phyloP scores from a whole-genome alignment of 2,329 filamentous ascomycete species.

The Cladophialophora yegresii region DNA sequence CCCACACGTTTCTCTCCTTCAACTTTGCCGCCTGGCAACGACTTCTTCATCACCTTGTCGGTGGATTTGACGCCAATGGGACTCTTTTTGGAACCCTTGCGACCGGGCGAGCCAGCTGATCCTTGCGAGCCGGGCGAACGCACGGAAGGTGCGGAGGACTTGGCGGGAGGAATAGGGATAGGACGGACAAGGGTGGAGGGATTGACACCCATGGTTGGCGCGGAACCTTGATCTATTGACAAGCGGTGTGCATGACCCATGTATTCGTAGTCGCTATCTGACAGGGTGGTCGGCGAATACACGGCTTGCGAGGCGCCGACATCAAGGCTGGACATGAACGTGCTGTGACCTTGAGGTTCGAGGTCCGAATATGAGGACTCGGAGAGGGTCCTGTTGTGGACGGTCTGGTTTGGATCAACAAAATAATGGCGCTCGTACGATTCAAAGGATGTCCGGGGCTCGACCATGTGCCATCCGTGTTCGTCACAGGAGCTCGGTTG shows the following conservation, averaged over 20 bases:
- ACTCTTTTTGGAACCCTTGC: slow-evolving; percentile 70
- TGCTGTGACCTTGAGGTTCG: slow-evolving; percentile 59
- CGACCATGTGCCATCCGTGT: slow-evolving; percentile 82
- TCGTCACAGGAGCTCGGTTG: slow-evolving; percentile 77
- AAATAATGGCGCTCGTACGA: slow-evolving; percentile 67
- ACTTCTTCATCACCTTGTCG: slow-evolving; percentile 81
- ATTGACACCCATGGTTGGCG: slow-evolving; percentile 58
- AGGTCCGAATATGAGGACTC: slow-evolving; percentile 79
- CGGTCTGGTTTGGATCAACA: slow-evolving; percentile 87
- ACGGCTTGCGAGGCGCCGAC: slow-evolving; percentile 75
- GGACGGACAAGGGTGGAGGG: slow-evolving; percentile 68
- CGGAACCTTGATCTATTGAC: slow-evolving; percentile 46
- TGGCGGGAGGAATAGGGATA: slow-evolving; percentile 55
- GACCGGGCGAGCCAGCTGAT: slow-evolving; percentile 63
- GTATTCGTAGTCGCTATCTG: slow-evolving; percentile 62
- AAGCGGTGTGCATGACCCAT: slow-evolving; percentile 46
- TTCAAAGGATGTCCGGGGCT: slow-evolving; percentile 72
- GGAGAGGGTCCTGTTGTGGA: slow-evolving; percentile 84
- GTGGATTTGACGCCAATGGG: slow-evolving; percentile 76
- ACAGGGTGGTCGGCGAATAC: slow-evolving; percentile 80
- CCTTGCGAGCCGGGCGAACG: slow-evolving; percentile 64
- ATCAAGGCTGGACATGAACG: slow-evolving; percentile 76
- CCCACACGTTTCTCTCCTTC: slow-evolving; percentile 93
- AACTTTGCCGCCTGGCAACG: slow-evolving; percentile 71
- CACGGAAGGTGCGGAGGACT: slow-evolving; percentile 57